Percentiles rank a stretch among this genome's conserved stretches.
These are phyloP conservation scores for Pterocarpus santalinus DNA, from an alignment of 306 rosid genomes.

Conservation along the genomic window DNA sequence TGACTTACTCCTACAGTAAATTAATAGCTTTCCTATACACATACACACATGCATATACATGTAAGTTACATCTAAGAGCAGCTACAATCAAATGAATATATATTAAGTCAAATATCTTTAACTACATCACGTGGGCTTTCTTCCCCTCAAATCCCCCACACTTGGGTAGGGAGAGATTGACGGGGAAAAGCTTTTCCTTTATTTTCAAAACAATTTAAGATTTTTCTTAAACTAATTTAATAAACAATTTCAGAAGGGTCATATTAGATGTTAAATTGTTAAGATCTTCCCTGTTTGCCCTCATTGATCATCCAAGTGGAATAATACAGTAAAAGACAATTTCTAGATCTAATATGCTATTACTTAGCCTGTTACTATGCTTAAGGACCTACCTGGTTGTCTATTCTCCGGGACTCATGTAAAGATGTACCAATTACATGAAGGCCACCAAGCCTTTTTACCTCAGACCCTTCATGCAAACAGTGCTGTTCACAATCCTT, in stretches of 20 bases:
- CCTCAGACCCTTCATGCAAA: constrained; percentile 86
- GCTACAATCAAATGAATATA: constrained; percentile 16
- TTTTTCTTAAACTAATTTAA: constrained; percentile 1
- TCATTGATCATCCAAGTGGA: constrained; percentile 19
- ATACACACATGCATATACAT: background rate
- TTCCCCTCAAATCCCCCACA: constrained; percentile 4
- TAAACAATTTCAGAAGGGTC: constrained; percentile 20
- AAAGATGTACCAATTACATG: constrained; percentile 96
- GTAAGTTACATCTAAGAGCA: constrained; percentile 8
- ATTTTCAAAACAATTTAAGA: constrained; percentile 29
- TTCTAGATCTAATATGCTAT: constrained; percentile 37
- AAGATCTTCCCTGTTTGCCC: constrained; percentile 13
- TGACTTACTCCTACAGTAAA: background rate
- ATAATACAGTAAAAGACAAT: constrained; percentile 10
- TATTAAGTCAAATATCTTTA: constrained; percentile 11
- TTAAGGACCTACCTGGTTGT: constrained; percentile 79
- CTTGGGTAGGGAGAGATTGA: background rate
- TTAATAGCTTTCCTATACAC: background rate
- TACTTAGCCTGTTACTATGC: constrained; percentile 30
- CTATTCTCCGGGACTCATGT: constrained; percentile 97
- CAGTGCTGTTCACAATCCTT: constrained; percentile 89
- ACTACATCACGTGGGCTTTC: background rate
- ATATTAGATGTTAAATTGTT: constrained; percentile 6
- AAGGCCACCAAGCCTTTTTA: constrained; percentile 93
- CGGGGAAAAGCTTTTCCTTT: constrained; percentile 18